phyloP scores from a whole-genome alignment of 2,329 filamentous ascomycete species.

The Plenodomus lindquistii region DNA sequence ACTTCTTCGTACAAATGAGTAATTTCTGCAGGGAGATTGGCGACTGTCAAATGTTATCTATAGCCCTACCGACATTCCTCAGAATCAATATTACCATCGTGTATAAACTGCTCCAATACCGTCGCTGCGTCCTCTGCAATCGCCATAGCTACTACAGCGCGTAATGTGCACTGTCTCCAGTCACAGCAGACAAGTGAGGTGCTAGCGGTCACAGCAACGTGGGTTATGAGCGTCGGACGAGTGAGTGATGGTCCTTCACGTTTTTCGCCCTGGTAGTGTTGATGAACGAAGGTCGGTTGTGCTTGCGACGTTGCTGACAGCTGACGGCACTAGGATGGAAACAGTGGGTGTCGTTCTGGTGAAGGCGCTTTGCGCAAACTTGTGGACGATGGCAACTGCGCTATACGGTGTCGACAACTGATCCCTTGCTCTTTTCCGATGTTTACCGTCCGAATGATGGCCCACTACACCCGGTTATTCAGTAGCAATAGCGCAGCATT shows the following conservation, averaged over 20 bases:
- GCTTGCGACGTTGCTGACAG: constrained; percentile 20
- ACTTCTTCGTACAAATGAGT: constrained; percentile 84
- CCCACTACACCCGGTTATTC: background rate
- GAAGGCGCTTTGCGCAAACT: constrained; percentile 3
- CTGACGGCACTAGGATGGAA: constrained; percentile 21
- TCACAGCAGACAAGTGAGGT: too few relatives aligned
- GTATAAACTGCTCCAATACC: constrained; percentile 78
- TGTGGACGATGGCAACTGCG: background rate
- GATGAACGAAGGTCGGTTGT: background rate
- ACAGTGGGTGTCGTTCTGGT: constrained; percentile 6
- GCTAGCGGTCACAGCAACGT: too few relatives aligned
- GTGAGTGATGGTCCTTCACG: too few relatives aligned
- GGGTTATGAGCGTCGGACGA: too few relatives aligned
- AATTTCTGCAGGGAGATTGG: constrained; percentile 81
- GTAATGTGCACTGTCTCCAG: background rate
- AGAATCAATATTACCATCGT: constrained; percentile 56
- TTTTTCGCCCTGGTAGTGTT: too few relatives aligned
- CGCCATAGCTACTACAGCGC: constrained; percentile 28
- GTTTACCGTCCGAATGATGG: background rate
- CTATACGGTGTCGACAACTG: background rate
- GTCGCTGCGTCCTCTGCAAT: constrained; percentile 64
- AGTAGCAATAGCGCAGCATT: background rate
- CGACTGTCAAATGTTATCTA: constrained; percentile 51
- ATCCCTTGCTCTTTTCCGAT: background rate
- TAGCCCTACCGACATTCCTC: background rate